Evolutionary conservation across 2,329 filamentous ascomycete genomes (phyloP).

Genomic region (Chrysosphaeria jannelii): DNA sequence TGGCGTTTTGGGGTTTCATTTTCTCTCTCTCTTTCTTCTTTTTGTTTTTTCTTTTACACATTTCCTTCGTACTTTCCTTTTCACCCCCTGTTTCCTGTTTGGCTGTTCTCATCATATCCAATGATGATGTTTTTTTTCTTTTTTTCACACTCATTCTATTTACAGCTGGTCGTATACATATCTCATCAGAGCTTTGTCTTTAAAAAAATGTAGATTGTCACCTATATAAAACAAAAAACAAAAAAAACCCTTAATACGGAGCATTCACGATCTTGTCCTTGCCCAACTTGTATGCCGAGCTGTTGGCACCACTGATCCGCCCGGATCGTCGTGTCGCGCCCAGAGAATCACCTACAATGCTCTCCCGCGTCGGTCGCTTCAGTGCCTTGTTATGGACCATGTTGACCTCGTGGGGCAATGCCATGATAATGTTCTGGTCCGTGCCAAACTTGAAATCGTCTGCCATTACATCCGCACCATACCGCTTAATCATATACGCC

Average conservation of each 20-base stretch:
- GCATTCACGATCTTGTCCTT: slow-evolving; percentile 62
- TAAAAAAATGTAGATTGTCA: neutral
- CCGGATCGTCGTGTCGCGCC: slow-evolving; percentile 16
- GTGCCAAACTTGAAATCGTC: slow-evolving; percentile 96
- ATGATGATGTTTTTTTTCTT: neutral
- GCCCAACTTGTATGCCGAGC: slow-evolving; percentile 40
- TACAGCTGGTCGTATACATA: neutral
- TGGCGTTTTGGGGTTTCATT: neutral
- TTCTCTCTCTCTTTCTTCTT: neutral
- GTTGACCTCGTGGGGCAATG: slow-evolving; percentile 86
- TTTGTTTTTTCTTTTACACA: neutral
- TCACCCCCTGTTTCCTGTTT: neutral
- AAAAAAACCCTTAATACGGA: slow-evolving; percentile 14
- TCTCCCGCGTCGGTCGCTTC: slow-evolving; percentile 72
- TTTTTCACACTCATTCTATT: neutral
- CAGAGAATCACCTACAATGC: slow-evolving; percentile 33
- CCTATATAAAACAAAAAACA: neutral
- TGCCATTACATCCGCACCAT: slow-evolving; percentile 81
- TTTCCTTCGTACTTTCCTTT: neutral
- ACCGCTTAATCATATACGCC: slow-evolving; percentile 89
- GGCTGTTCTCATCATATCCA: neutral
- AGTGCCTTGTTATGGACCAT: slow-evolving; percentile 77
- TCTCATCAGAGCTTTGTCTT: neutral
- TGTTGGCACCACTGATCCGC: slow-evolving; percentile 20
- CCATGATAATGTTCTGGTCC: slow-evolving; percentile 95